A percentile compares a stretch with the other conserved stretches of the same genome.
phyloP scores from a whole-genome alignment of 495 filamentous ascomycete species.

The Sabuloglossum arenarium region DNA sequence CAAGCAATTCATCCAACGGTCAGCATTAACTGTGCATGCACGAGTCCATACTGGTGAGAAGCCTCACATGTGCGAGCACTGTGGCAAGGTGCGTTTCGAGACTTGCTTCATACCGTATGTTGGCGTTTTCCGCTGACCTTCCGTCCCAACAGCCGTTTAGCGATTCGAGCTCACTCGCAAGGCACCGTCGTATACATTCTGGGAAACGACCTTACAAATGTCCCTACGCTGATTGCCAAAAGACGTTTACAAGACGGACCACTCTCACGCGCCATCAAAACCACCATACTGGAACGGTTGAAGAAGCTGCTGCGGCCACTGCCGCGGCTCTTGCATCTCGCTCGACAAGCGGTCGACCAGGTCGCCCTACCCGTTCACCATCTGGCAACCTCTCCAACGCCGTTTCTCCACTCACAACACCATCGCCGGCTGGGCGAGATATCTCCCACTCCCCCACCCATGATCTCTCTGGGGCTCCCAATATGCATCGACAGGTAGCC shows the following conservation, averaged over 20 bases:
- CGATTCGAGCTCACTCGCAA: conserved; percentile 85
- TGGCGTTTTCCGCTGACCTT: conserved; percentile 8
- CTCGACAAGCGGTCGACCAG: conserved; percentile 29
- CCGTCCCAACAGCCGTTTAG: conserved; percentile 62
- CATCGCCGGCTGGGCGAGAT: conserved; percentile 60
- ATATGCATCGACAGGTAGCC: conserved; percentile 43
- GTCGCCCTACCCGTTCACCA: conserved; percentile 42
- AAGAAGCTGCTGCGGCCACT: conserved; percentile 77
- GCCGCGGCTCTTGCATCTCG: conserved; percentile 57
- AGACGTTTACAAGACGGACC: conserved; percentile 91
- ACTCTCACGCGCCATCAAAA: conserved; percentile 93
- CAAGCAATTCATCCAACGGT: conserved; percentile 95
- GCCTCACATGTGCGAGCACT: conserved; percentile 92
- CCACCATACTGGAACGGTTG: conserved; percentile 85
- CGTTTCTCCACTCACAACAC: conserved; percentile 65
- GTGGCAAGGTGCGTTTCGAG: conserved; percentile 55
- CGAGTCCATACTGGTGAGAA: conserved; percentile 96
- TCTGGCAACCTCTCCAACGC: conserved; percentile 62
- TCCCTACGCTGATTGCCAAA: conserved; percentile 92
- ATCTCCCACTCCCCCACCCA: conserved; percentile 60
- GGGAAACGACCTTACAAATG: conserved; percentile 95
- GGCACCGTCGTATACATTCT: conserved; percentile 87
- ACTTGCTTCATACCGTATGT: not conserved
- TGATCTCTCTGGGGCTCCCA: conserved; percentile 51
- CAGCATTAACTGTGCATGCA: conserved; percentile 88